Conservation (phyloP, 2,329 filamentous ascomycete species). For the Lecanicillium sp. region DNA sequence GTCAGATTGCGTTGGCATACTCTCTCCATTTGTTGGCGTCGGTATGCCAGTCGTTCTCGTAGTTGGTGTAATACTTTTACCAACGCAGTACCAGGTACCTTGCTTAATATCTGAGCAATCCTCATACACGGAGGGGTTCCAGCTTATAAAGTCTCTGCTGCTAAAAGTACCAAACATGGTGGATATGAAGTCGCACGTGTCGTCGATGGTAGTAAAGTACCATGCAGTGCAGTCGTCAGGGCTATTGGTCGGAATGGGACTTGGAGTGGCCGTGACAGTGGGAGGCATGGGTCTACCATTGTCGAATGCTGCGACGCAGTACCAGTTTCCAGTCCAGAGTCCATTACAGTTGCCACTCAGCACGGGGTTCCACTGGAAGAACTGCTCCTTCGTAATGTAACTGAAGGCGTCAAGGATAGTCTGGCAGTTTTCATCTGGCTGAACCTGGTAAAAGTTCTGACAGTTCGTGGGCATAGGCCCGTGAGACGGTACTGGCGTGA, state of each 20-base stretch:
- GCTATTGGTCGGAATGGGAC: conserved; percentile 4
- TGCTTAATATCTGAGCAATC: neutral
- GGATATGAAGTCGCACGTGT: conserved; percentile 3
- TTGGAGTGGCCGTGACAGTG: conserved; percentile 7
- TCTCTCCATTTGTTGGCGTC: neutral
- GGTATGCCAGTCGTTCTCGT: conserved; percentile 8
- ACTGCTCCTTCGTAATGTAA: conserved; percentile 15
- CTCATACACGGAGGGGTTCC: conserved; percentile 1
- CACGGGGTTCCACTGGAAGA: conserved; percentile 19
- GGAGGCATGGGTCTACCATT: conserved; percentile 10
- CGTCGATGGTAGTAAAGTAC: conserved; percentile 11
- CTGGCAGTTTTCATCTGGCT: conserved; percentile 9
- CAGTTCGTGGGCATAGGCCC: conserved; percentile 8
- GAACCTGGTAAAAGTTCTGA: conserved; percentile 8
- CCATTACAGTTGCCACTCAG: conserved; percentile 16
- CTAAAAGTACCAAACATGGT: conserved; percentile 11
- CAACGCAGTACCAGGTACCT: conserved; percentile 10
- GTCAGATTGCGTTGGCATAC: conserved; percentile 7
- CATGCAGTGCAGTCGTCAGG: conserved; percentile 10
- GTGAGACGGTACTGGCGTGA: conserved; percentile 4
- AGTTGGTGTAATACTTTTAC: conserved; percentile 11
- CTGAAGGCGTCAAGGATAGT: conserved; percentile 8
- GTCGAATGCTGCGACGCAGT: conserved; percentile 13
- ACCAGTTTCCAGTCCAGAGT: conserved; percentile 14
- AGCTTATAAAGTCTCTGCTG: neutral